These are phyloP conservation scores for Cornus suecica DNA, from an alignment of 148 eudicot species.

Conservation along the genomic window DNA sequence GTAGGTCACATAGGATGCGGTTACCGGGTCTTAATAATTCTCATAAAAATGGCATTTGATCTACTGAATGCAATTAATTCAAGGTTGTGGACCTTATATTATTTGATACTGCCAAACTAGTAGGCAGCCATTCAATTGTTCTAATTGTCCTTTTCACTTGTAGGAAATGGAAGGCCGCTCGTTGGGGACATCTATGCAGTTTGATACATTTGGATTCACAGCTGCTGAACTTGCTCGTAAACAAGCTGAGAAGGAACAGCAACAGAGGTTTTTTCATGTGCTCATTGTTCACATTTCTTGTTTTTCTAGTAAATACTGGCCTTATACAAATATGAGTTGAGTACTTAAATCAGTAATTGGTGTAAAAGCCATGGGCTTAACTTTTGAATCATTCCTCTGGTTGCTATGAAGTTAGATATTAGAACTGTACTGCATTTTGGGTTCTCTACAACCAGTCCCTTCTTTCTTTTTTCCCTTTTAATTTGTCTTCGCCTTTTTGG, in stretches of 20 bases:
- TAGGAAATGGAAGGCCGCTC: slow-evolving; percentile 86
- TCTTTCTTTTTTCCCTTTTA: background rate
- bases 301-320: background rate
- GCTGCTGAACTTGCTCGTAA: slow-evolving; percentile 85
- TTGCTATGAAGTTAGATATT: slow-evolving; percentile 3
- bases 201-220: slow-evolving; percentile 91
- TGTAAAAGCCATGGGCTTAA: background rate
- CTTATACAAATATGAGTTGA: background rate
- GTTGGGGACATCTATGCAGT: slow-evolving; percentile 79
- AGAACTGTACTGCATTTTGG: slow-evolving; percentile 3
- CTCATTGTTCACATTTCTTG: slow-evolving; percentile 9
- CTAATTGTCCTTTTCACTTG: background rate
- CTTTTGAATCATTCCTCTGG: background rate
- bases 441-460: background rate
- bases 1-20: no score
- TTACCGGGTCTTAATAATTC: no score
- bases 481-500: background rate
- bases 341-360: background rate
- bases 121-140: background rate
- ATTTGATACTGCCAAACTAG: no score
- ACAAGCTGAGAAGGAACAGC: slow-evolving; percentile 83
- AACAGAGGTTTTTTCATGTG: slow-evolving; percentile 52
- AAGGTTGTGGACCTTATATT: no score
- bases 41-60: no score
- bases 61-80: no score